Evolutionary conservation across 2,329 filamentous ascomycete genomes (phyloP), one percentile per base, ranked within the genome.

Genomic region (Coniochaeta sp.): DNA sequence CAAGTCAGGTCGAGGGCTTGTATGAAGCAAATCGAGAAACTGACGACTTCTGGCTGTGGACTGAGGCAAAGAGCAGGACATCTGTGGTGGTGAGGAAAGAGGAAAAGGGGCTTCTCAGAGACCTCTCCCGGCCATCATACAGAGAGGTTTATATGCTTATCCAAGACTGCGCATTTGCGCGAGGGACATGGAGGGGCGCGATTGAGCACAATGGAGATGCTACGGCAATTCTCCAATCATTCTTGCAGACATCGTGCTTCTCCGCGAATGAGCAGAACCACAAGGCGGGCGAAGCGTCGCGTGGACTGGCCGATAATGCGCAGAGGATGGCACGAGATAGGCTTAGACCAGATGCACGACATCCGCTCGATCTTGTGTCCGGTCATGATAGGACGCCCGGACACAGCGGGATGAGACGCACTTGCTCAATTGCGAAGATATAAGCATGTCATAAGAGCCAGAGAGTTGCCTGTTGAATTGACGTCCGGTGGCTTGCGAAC

Each of bases 261-360:
- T 36, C n/a, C 54, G 54, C 54, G 34, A 55, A 38, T 55, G 54
- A 55, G 54, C 54, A 55, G 17, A 36, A 14, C 28, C n/a, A 38
- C 38, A 38, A 55, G 54, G 54, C 54, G 36, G 54, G 22, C 30
- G 22, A 24, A 24, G 54, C 54, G 22, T 36, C 54, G 54, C 54
- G 54, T 38, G 54, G 54, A 55, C 54, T 55, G 54, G 54, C 30
- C 22, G 54, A 36, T 38, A 36, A 26, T 28, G 54, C 32, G 30
- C 54, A 55, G 54, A 38, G 7, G 54, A 38, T 17, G 54, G 30
- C 54, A 52, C 54, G 30, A 55, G 54, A 55, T 36, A 36, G 54
- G 54, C 32, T 55, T 55, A 55, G 50, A 28, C 50, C 50, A 32
- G 54, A 55, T 34, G 54, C 54, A 55, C 54, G 30, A 55, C 54